Evolutionary conservation across 345 rosid genomes (phyloP).

Genomic region (Adansonia digitata): DNA sequence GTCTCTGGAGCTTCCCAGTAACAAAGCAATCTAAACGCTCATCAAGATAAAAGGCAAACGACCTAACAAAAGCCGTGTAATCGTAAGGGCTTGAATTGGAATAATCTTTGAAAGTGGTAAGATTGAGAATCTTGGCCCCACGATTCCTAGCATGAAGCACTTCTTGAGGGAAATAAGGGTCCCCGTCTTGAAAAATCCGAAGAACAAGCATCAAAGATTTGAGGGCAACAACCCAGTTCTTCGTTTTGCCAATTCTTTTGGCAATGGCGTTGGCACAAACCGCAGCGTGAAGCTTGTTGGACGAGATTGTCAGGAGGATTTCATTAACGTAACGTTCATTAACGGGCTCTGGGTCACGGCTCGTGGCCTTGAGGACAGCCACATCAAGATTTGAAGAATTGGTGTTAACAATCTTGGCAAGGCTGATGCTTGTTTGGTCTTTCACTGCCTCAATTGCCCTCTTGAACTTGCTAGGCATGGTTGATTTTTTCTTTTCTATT

Average conservation of each 20-base stretch:
- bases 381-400: slow-evolving; percentile 57
- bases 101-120: slow-evolving; percentile 57
- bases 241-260: slow-evolving; percentile 58
- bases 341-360: slow-evolving; percentile 59
- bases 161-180: slow-evolving; percentile 72
- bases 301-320: slow-evolving; percentile 45
- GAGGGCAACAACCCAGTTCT: slow-evolving; percentile 77
- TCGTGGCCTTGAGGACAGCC: slow-evolving; percentile 64
- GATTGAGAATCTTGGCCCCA: slow-evolving; percentile 73
- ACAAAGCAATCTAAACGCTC: slow-evolving; percentile 5
- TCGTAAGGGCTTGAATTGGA: slow-evolving; percentile 60
- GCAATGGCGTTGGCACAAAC: slow-evolving; percentile 59
- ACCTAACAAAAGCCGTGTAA: background rate
- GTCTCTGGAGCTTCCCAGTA: background rate
- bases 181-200: slow-evolving; percentile 68
- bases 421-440: slow-evolving; percentile 83
- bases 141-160: slow-evolving; percentile 64
- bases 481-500: too few species aligned
- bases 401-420: slow-evolving; percentile 64
- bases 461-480: slow-evolving; percentile 79
- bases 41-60: background rate
- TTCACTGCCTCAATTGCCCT: slow-evolving; percentile 83
- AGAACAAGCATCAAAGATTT: slow-evolving; percentile 75
- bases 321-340: slow-evolving; percentile 57
- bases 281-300: slow-evolving; percentile 47